phyloP scores from a whole-genome alignment of 768 basidiomycete genomes.

The Suillus brevipes region DNA sequence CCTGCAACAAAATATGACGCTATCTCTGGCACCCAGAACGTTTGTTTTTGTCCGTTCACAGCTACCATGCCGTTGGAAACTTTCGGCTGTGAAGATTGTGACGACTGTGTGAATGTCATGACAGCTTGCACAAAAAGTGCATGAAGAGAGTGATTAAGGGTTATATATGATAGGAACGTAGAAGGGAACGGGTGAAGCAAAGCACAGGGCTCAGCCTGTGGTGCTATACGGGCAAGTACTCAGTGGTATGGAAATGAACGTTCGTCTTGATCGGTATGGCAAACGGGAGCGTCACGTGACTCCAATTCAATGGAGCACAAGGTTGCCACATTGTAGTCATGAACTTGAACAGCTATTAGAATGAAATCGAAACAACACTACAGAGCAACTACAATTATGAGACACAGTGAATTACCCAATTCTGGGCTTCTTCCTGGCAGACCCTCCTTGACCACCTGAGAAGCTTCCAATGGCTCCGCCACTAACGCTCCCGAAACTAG shows the following conservation, averaged over 20 bases:
- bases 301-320: neutral
- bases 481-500: conserved; percentile 64
- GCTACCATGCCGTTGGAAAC: conserved; percentile 22
- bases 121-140: conserved; percentile 7
- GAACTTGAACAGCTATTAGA: neutral
- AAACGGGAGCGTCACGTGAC: neutral
- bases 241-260: neutral
- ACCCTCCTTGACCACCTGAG: conserved; percentile 33
- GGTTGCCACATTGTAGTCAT: neutral
- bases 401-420: conserved; percentile 36
- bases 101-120: conserved; percentile 12
- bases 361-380: neutral
- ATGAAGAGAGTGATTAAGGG: conserved; percentile 11
- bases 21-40: conserved; percentile 32
- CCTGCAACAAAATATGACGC: conserved; percentile 57
- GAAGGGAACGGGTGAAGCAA: conserved; percentile 5
- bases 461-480: conserved; percentile 38
- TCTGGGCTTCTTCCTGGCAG: conserved; percentile 61
- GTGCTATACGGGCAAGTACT: neutral
- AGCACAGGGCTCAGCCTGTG: conserved; percentile 9
- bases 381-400: neutral
- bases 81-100: conserved; percentile 11
- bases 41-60: conserved; percentile 26
- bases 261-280: conserved; percentile 7
- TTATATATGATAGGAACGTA: conserved; percentile 9